Percentiles rank a stretch among this genome's conserved stretches.
These are phyloP conservation scores for Phlebiopsis gigantea DNA, from an alignment of 768 basidiomycete species.

Conservation along the genomic window DNA sequence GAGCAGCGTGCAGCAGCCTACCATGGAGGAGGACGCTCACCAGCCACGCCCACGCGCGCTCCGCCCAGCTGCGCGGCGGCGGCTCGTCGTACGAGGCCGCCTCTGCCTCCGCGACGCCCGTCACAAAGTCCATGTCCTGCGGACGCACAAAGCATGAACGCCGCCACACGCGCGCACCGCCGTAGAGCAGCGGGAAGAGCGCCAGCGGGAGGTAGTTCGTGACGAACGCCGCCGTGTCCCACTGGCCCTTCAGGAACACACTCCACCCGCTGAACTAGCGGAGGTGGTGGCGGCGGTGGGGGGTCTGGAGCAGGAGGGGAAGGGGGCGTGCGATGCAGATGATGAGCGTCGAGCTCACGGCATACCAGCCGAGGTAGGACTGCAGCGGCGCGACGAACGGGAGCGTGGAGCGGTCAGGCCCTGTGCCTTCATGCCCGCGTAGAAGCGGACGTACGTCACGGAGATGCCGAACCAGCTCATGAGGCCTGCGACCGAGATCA, in stretches of 20 bases:
- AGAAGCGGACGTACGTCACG: conserved; percentile 43
- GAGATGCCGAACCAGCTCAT: conserved; percentile 40
- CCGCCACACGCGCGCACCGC: conserved; percentile 36
- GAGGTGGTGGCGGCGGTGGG: conserved; percentile 24
- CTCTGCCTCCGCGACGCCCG: conserved; percentile 33
- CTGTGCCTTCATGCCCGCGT: conserved; percentile 41
- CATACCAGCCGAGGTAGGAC: conserved; percentile 37
- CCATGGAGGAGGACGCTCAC: too few relatives aligned
- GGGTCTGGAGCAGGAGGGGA: conserved; percentile 28
- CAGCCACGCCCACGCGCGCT: conserved; percentile 31
- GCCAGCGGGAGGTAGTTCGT: conserved; percentile 71
- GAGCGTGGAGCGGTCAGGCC: conserved; percentile 42
- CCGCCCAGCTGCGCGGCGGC: conserved; percentile 27
- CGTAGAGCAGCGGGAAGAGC: conserved; percentile 75
- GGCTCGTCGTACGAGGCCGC: conserved; percentile 31
- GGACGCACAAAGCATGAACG: too few relatives aligned
- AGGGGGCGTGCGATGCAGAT: conserved; percentile 57
- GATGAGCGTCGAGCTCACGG: conserved; percentile 31
- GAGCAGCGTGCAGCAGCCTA: too few relatives aligned
- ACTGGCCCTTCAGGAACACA: conserved; percentile 48
- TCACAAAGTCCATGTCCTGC: conserved; percentile 41
- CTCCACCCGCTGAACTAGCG: conserved; percentile 41
- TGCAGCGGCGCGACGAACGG: conserved; percentile 40
- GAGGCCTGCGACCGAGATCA: conserved; percentile 33
- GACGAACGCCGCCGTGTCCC: conserved; percentile 65